These are phyloP conservation scores for Diaporthe sp. DNA, from an alignment of 2,329 filamentous ascomycete species.

Conservation along the genomic window DNA sequence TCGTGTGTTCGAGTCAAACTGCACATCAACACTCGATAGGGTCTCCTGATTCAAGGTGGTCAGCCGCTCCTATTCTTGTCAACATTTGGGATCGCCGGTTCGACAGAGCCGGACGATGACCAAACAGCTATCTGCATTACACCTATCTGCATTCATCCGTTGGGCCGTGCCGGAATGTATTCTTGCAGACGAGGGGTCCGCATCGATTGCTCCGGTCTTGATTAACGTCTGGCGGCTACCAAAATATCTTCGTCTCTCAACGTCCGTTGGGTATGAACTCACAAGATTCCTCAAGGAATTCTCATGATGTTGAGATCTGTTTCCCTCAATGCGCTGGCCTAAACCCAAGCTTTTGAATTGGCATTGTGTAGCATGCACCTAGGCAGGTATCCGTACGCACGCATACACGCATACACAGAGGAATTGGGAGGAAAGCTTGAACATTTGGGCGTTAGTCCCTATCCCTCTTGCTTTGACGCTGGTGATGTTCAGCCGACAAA, in stretches of 20 bases:
- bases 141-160: background rate
- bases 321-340: background rate
- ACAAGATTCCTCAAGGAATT: background rate
- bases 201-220: background rate
- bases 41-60: background rate
- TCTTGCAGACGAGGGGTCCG: background rate
- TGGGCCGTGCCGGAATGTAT: background rate
- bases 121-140: background rate
- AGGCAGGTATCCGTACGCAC: background rate
- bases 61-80: background rate
- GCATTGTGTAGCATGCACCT: background rate
- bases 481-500: background rate
- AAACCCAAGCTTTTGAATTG: background rate
- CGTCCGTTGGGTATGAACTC: background rate
- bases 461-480: background rate
- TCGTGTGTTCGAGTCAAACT: background rate
- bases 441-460: background rate
- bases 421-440: background rate
- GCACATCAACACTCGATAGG: background rate
- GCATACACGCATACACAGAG: background rate
- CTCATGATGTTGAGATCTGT: background rate
- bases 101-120: background rate
- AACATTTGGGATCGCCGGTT: no score
- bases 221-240: background rate
- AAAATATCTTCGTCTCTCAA: background rate